These are phyloP conservation scores for Mortierella sp. DNA, from an alignment of 371 early-diverging fungal species.

Conservation along the genomic window DNA sequence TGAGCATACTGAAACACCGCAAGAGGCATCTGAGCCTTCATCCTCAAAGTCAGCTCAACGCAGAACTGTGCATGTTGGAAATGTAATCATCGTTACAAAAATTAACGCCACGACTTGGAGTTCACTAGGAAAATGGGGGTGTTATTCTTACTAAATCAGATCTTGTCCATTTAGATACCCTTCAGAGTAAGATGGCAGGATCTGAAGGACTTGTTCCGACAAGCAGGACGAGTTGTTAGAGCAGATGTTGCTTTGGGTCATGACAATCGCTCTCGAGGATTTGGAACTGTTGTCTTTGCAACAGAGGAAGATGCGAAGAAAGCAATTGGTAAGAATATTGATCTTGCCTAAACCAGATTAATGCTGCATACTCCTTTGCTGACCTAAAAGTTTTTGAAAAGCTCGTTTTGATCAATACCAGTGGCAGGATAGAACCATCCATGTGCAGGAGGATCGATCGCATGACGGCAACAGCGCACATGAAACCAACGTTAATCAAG, in stretches of 20 bases:
- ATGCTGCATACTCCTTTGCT: constrained; percentile 4
- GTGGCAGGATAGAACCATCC: constrained; percentile 77
- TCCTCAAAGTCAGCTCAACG: constrained; percentile 7
- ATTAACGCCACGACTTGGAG: neutral
- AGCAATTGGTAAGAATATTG: constrained; percentile 67
- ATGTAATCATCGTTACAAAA: constrained; percentile 47
- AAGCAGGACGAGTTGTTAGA: constrained; percentile 76
- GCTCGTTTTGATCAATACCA: constrained; percentile 74
- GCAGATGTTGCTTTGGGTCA: constrained; percentile 77
- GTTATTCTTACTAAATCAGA: neutral
- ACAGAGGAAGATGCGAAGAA: constrained; percentile 73
- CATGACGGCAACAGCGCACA: too few species aligned
- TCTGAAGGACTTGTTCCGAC: constrained; percentile 83
- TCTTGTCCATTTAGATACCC: constrained; percentile 65
- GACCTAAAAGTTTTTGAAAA: constrained; percentile 20
- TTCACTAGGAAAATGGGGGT: neutral
- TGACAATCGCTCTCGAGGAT: constrained; percentile 77
- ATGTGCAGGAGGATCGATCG: constrained; percentile 75
- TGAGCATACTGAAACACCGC: neutral
- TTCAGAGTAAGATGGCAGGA: constrained; percentile 84
- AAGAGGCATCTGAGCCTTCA: neutral
- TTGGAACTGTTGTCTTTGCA: constrained; percentile 79
- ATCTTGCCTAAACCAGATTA: neutral
- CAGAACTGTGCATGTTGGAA: constrained; percentile 60
- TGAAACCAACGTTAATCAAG: neutral